These are phyloP conservation scores for Lophiotrema nucula DNA, from an alignment of 495 filamentous ascomycete genomes.

Conservation along the genomic window DNA sequence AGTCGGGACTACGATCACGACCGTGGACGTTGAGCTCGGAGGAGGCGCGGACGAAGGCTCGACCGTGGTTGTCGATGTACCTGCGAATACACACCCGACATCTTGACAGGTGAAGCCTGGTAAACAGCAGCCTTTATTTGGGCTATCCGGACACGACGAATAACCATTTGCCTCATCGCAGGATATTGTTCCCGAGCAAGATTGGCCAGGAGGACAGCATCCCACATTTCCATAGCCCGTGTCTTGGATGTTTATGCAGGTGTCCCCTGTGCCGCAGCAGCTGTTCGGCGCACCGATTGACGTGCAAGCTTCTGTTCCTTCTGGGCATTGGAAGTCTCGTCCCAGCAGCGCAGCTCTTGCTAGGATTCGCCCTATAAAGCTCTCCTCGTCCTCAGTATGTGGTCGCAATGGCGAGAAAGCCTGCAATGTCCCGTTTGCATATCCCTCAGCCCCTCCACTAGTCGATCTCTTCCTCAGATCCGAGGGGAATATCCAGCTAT, in stretches of 20 bases:
- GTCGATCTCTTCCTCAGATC: slow-evolving; percentile 21
- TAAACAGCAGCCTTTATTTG: slow-evolving; percentile 88
- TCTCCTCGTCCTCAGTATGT: slow-evolving; percentile 27
- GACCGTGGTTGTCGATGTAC: slow-evolving; percentile 24
- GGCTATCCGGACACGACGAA: slow-evolving; percentile 61
- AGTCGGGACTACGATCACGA: slow-evolving; percentile 31
- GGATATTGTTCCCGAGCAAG: slow-evolving; percentile 63
- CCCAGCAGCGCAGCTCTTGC: slow-evolving; percentile 36
- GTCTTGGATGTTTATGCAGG: slow-evolving; percentile 70
- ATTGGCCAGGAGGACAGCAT: slow-evolving; percentile 74
- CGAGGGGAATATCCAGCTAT: slow-evolving; percentile 58
- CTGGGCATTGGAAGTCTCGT: slow-evolving; percentile 71
- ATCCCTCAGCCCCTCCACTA: neutral
- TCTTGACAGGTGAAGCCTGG: slow-evolving; percentile 74
- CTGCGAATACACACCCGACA: slow-evolving; percentile 63
- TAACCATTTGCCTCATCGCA: slow-evolving; percentile 60
- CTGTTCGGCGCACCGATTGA: slow-evolving; percentile 68
- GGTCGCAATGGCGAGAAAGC: slow-evolving; percentile 43
- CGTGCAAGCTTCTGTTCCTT: slow-evolving; percentile 64
- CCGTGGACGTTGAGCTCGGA: slow-evolving; percentile 12
- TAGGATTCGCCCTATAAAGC: slow-evolving; percentile 5
- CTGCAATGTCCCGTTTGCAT: slow-evolving; percentile 2
- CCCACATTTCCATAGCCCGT: slow-evolving; percentile 75
- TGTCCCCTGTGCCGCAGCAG: slow-evolving; percentile 69
- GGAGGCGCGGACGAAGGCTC: slow-evolving; percentile 12